A percentile compares a stretch with the other conserved stretches of the same genome.
Evolutionary conservation across 169 alveolate species (phyloP).

Genomic region (Eimeria sp.): DNA sequence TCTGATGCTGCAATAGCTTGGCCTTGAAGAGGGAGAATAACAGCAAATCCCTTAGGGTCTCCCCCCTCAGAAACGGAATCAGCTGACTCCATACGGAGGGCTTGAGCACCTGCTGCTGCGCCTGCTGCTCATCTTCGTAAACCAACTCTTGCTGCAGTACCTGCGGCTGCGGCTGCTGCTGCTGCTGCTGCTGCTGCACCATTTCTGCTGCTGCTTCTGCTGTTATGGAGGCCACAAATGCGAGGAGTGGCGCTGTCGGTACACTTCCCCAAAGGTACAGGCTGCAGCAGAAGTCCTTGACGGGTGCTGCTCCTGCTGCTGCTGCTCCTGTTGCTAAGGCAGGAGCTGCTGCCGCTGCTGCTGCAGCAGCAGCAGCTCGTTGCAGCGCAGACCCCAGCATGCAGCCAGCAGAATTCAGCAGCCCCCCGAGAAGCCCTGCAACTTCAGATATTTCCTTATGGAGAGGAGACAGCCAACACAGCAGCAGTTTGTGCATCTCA

Average conservation of each 20-base stretch:
- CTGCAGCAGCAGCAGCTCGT: slow-evolving; percentile 15
- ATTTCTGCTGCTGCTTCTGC: slow-evolving; percentile 9
- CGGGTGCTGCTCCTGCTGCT: slow-evolving; percentile 4
- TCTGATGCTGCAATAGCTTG: neutral
- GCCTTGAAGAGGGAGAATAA: neutral
- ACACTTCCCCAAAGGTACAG: slow-evolving; percentile 17
- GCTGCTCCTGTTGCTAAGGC: neutral
- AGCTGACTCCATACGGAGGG: slow-evolving; percentile 14
- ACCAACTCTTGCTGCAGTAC: neutral
- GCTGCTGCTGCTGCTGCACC: slow-evolving; percentile 24
- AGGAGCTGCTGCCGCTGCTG: slow-evolving; percentile 21
- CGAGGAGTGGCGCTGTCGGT: neutral
- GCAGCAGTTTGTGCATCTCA: slow-evolving; percentile 1
- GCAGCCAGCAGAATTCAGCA: slow-evolving; percentile 1
- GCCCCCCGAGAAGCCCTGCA: slow-evolving; percentile 27
- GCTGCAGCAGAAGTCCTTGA: slow-evolving; percentile 36
- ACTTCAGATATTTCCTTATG: neutral
- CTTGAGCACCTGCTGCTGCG: slow-evolving; percentile 9
- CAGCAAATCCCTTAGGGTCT: neutral
- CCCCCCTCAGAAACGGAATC: neutral
- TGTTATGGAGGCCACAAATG: slow-evolving; percentile 12
- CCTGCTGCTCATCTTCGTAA: slow-evolving; percentile 1
- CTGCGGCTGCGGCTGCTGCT: slow-evolving; percentile 11
- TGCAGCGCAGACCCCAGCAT: slow-evolving; percentile 24
- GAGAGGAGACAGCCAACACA: neutral